These are phyloP conservation scores for Trichophyton benhamiae DNA, from an alignment of 2,329 filamentous ascomycete species.

Conservation along the genomic window DNA sequence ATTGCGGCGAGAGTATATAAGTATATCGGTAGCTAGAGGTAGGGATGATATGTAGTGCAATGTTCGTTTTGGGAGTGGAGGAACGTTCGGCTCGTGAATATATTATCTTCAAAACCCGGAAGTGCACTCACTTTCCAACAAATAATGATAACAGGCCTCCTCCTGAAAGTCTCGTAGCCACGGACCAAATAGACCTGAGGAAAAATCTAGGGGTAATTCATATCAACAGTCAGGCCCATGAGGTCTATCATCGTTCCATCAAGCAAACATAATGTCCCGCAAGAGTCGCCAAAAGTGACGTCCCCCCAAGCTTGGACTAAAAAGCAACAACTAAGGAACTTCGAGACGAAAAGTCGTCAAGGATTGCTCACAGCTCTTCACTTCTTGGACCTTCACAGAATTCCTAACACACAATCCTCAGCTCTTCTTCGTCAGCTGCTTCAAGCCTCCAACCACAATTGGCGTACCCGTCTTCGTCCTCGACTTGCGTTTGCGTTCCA, in stretches of 20 bases:
- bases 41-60: background rate
- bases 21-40: background rate
- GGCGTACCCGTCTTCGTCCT: conserved; percentile 6
- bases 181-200: too few relatives aligned
- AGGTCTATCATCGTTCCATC: background rate
- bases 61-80: background rate
- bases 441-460: conserved; percentile 13
- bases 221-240: background rate
- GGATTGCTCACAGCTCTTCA: conserved; percentile 1
- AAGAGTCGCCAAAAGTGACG: background rate
- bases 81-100: background rate
- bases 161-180: background rate
- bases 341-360: background rate
- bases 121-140: background rate
- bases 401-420: background rate
- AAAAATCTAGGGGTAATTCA: background rate
- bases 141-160: background rate
- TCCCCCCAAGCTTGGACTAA: background rate
- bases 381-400: background rate
- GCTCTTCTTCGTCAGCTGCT: conserved; percentile 7
- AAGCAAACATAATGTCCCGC: background rate
- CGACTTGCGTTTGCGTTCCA: background rate
- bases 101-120: background rate
- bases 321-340: background rate
- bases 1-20: background rate